Percentiles rank a stretch among this genome's conserved stretches.
Conservation (phyloP, 2,329 filamentous ascomycete species). For the Hypoxylon sp. region DNA sequence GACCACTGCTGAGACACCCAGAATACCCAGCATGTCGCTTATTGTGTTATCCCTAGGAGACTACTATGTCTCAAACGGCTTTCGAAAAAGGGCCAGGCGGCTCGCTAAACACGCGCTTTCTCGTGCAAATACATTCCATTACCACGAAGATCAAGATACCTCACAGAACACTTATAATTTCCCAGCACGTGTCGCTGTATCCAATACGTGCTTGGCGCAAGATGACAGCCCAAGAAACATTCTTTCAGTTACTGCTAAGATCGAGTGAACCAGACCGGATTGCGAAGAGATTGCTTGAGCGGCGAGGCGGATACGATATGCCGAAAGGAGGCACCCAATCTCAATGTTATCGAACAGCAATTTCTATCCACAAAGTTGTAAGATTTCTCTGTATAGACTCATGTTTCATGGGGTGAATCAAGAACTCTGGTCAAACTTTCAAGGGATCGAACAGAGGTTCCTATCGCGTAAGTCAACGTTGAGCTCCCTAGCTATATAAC, state of each 20-base stretch:
- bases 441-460: background rate
- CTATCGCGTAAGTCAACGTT: slow-evolving; percentile 9
- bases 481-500: slow-evolving; percentile 15
- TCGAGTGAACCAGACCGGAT: background rate
- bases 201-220: slow-evolving; percentile 11
- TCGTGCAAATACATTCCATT: slow-evolving; percentile 42
- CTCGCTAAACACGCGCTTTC: slow-evolving; percentile 13
- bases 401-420: background rate
- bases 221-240: background rate
- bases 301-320: background rate
- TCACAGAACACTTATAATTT: slow-evolving; percentile 4
- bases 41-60: slow-evolving; percentile 15
- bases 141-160: slow-evolving; percentile 12
- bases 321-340: background rate
- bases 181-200: slow-evolving; percentile 6
- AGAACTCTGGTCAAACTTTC: background rate
- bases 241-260: slow-evolving; percentile 13
- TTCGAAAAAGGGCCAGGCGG: slow-evolving; percentile 2
- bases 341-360: background rate
- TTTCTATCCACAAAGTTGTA: background rate
- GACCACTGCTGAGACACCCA: slow-evolving; percentile 29
- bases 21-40: slow-evolving; percentile 18
- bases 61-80: slow-evolving; percentile 30
- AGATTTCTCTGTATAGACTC: background rate
- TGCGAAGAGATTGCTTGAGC: slow-evolving; percentile 22